These are phyloP conservation scores for Alternaria solani DNA, from an alignment of 2,329 filamentous ascomycete genomes.

Conservation along the genomic window DNA sequence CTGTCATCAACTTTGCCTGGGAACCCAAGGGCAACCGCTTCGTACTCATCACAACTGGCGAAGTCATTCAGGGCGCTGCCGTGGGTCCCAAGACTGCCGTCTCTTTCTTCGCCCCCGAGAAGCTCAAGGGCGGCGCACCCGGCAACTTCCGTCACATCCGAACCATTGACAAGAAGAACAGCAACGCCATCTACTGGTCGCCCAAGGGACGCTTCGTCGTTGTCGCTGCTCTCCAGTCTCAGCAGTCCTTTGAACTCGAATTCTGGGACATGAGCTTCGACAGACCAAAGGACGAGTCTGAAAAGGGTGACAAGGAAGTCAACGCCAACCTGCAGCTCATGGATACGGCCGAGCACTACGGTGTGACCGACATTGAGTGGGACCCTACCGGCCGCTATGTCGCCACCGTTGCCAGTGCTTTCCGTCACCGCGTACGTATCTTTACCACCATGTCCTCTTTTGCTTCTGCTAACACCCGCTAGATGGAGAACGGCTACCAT, in stretches of 20 bases:
- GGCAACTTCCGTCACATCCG: slow-evolving; percentile 97
- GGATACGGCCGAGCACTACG: slow-evolving; percentile 94
- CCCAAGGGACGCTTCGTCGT: slow-evolving; percentile 95
- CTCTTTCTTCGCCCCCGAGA: slow-evolving; percentile 96
- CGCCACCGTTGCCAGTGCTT: slow-evolving; percentile 89
- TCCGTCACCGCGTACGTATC: slow-evolving; percentile 87
- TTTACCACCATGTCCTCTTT: slow-evolving; percentile 42
- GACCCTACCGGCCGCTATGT: slow-evolving; percentile 96
- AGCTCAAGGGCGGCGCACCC: slow-evolving; percentile 78
- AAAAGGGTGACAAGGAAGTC: slow-evolving; percentile 90
- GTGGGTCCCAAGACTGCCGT: slow-evolving; percentile 94
- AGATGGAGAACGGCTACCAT: slow-evolving; percentile 99
- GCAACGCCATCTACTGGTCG: slow-evolving; percentile 99
- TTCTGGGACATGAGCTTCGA: slow-evolving; percentile 99
- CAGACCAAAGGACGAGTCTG: slow-evolving; percentile 76
- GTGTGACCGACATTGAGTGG: slow-evolving; percentile 97
- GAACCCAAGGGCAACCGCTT: slow-evolving; percentile 98
- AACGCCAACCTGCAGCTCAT: slow-evolving; percentile 94
- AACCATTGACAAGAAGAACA: slow-evolving; percentile 98
- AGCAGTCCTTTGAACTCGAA: slow-evolving; percentile 93
- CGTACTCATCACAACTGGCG: slow-evolving; percentile 93
- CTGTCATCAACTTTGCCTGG: slow-evolving; percentile 99
- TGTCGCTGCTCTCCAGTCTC: slow-evolving; percentile 89
- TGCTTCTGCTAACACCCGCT: slow-evolving; percentile 27
- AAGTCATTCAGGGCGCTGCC: slow-evolving; percentile 78